Conservation (phyloP, 768 basidiomycete species). For the Suillus sp. region DNA sequence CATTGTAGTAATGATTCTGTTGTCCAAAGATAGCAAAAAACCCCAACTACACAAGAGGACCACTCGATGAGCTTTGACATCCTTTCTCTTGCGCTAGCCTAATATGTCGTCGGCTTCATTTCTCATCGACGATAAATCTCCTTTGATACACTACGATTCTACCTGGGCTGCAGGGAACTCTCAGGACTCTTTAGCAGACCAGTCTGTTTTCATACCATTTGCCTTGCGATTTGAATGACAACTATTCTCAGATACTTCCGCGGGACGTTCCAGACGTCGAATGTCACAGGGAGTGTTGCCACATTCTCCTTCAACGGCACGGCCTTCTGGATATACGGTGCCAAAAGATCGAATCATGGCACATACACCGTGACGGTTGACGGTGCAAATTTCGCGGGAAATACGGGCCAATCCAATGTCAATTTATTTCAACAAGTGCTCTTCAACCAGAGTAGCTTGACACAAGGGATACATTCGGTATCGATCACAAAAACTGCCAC, state of each 20-base stretch:
- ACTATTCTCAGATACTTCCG: conserved; percentile 36
- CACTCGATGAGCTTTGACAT: not conserved
- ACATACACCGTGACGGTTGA: conserved; percentile 47
- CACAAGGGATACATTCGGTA: conserved; percentile 40
- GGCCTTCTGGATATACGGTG: conserved; percentile 50
- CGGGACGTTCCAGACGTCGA: conserved; percentile 43
- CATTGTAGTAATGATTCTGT: not conserved
- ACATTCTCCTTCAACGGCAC: conserved; percentile 53
- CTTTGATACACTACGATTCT: conserved; percentile 30
- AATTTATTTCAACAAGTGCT: conserved; percentile 43
- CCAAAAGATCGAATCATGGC: conserved; percentile 51
- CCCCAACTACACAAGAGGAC: not conserved
- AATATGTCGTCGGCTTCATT: conserved; percentile 29
- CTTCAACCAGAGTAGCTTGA: conserved; percentile 39
- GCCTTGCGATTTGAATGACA: not conserved
- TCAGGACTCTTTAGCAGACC: conserved; percentile 15
- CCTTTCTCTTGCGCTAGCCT: not conserved
- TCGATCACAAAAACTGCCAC: conserved; percentile 31
- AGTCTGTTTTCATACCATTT: conserved; percentile 16
- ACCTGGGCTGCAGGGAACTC: conserved; percentile 26
- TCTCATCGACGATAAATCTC: conserved; percentile 36
- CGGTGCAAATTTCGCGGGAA: conserved; percentile 25
- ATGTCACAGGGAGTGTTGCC: conserved; percentile 34
- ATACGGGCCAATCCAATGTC: conserved; percentile 31
- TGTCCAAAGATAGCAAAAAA: not conserved